These are phyloP conservation scores for Coemansia sp. DNA, from an alignment of 192 early-diverging fungal genomes.

Conservation along the genomic window DNA sequence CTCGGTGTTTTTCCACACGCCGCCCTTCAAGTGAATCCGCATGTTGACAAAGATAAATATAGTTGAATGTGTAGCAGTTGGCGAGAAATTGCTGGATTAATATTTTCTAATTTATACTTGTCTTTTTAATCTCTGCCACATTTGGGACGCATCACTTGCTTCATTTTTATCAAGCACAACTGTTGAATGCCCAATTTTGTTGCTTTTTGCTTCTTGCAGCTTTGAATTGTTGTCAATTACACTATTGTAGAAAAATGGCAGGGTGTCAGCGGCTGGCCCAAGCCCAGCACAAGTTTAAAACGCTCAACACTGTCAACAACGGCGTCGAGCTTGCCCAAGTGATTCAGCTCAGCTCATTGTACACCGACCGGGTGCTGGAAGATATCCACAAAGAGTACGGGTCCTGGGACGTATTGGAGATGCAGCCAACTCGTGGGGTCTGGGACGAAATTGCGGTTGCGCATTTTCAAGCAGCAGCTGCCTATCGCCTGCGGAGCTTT, in stretches of 20 bases:
- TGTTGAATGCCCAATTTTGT: background rate
- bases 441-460: slow-evolving; percentile 27
- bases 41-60: slow-evolving; percentile 10
- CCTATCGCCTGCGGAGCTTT: slow-evolving; percentile 19
- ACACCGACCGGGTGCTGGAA: slow-evolving; percentile 26
- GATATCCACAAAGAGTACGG: slow-evolving; percentile 27
- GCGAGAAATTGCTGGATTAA: too few relatives aligned
- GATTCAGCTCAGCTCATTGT: slow-evolving; percentile 20
- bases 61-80: background rate
- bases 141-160: background rate
- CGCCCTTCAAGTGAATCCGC: slow-evolving; percentile 63
- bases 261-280: slow-evolving; percentile 14
- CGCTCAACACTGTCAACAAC: slow-evolving; percentile 17
- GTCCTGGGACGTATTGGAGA: slow-evolving; percentile 20
- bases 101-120: background rate
- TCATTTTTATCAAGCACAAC: background rate
- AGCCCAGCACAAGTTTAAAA: slow-evolving; percentile 33
- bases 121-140: too few relatives aligned
- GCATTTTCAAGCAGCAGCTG: slow-evolving; percentile 34
- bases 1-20: slow-evolving; percentile 99
- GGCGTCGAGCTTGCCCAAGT: slow-evolving; percentile 28
- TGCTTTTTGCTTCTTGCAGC: background rate
- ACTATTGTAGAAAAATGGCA: slow-evolving; percentile 15
- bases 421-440: background rate
- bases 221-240: background rate